These are phyloP conservation scores for Gyromitra esculenta DNA, from an alignment of 2,329 filamentous ascomycete genomes.

Conservation along the genomic window DNA sequence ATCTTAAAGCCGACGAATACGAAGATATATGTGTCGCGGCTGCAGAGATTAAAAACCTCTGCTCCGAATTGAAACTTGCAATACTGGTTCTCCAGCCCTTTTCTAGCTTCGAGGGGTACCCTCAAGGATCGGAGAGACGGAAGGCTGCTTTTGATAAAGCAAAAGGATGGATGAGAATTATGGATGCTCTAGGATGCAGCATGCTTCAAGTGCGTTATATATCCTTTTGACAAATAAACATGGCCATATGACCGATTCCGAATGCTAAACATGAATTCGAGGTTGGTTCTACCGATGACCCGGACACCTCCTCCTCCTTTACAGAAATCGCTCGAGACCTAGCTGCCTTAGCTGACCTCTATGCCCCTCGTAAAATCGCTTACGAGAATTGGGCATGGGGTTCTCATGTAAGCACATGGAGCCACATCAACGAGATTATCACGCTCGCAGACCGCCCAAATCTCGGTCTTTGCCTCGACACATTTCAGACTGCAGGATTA, in stretches of 20 bases:
- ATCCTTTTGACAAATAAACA: not conserved
- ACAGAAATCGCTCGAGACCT: slow-evolving; percentile 70
- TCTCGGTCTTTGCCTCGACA: slow-evolving; percentile 78
- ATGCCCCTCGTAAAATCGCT: slow-evolving; percentile 70
- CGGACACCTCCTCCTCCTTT: slow-evolving; percentile 66
- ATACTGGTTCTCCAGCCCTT: slow-evolving; percentile 81
- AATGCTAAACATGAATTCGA: slow-evolving; percentile 53
- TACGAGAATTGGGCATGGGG: slow-evolving; percentile 89
- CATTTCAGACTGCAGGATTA: slow-evolving; percentile 77
- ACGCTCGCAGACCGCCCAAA: slow-evolving; percentile 71
- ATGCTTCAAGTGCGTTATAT: slow-evolving; percentile 70
- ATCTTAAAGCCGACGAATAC: slow-evolving; percentile 70
- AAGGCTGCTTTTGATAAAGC: slow-evolving; percentile 72
- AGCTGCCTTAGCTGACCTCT: slow-evolving; percentile 70
- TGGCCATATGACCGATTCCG: not conserved
- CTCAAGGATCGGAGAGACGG: slow-evolving; percentile 67
- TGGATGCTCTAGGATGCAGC: slow-evolving; percentile 74
- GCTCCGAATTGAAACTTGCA: slow-evolving; percentile 64
- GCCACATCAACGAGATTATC: slow-evolving; percentile 75
- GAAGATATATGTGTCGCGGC: slow-evolving; percentile 68
- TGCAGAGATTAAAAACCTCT: slow-evolving; percentile 66
- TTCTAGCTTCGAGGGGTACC: slow-evolving; percentile 80
- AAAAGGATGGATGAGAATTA: slow-evolving; percentile 74
- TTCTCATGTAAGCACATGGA: slow-evolving; percentile 74
- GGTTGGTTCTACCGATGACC: slow-evolving; percentile 72